Base-by-base conservation (phyloP, 805 yeast genomes). In the Yamadazyma kitorensis region DNA sequence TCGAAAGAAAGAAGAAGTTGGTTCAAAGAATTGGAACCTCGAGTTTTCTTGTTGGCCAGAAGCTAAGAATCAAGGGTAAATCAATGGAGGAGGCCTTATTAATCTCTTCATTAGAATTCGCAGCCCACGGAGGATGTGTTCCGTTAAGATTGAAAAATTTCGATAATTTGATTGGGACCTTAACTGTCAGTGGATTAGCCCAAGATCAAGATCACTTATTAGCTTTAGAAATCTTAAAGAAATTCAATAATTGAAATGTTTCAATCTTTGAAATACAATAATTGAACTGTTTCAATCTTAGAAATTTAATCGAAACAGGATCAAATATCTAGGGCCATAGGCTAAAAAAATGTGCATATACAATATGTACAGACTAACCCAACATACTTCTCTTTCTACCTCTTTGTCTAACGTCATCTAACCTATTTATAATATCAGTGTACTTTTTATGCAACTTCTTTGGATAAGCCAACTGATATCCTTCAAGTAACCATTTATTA, bases 341-440 rank as follows among this genome's bases (percentile, higher is more conserved):
- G n/a, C n/a, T n/a, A n/a, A n/a, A n/a, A n/a, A n/a, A n/a, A n/a
- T n/a, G n/a, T n/a, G n/a, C n/a, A n/a, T n/a, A n/a, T n/a, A n/a
- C 14, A 9, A n/a, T 23, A 23, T 6, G n/a, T 24, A n/a, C 6
- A 26, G 8, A 11, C 21, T 24, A 42, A 11, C 98, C 98, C 30
- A 89, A 62, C 96, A 91, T 86, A 39, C 95, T 83, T 59, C 98
- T 76, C 73, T 93, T 93, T 47, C 98, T 73, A 1, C 98, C 98
- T 54, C 98, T 77, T 64, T 83, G 57, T 50, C 98, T 69, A 1
- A 91, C 98, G 27, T 83, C 94, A 35, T 80, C 85, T 32, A 93
- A 72, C 54, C 89, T 73, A 35, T 69, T 70, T 39, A 76, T 45
- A 0, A 81, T 74, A 43, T 83, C 93, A 11, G 52, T 63, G 35